Evolutionary conservation across 345 rosid species (phyloP).

Genomic region (Eucalyptus paniculata): DNA sequence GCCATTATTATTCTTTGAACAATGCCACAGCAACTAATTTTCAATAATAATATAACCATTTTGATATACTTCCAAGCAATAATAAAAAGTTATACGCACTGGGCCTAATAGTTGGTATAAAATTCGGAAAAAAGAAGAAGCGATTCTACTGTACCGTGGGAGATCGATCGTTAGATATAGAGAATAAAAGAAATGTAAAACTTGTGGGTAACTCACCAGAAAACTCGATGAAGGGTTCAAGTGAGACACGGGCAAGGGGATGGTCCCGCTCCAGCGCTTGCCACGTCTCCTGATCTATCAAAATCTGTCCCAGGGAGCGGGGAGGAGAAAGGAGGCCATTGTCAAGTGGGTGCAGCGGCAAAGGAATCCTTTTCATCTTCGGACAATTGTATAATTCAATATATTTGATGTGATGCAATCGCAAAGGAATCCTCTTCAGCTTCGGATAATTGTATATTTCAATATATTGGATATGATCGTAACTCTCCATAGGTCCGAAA

Average conservation of each 20-base stretch:
- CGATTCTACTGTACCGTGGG: accelerated
- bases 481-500: too few relatives aligned
- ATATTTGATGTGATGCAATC: not conserved
- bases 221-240: not conserved
- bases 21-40: not conserved
- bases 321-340: not conserved
- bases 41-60: not conserved
- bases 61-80: too few relatives aligned
- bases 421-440: too few relatives aligned
- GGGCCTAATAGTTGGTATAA: not conserved
- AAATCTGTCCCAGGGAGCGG: not conserved
- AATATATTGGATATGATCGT: too few relatives aligned
- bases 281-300: accelerated
- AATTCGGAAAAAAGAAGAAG: too few relatives aligned
- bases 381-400: accelerated
- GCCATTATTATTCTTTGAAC: not conserved
- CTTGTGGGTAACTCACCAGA: accelerated
- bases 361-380: not conserved
- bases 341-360: not conserved
- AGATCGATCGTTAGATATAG: not conserved
- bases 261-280: not conserved
- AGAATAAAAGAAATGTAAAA: not conserved
- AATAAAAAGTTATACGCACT: too few relatives aligned
- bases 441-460: too few relatives aligned
- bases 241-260: not conserved